Conservation (phyloP, 2,329 filamentous ascomycete species). For the Penicillium sp. region DNA sequence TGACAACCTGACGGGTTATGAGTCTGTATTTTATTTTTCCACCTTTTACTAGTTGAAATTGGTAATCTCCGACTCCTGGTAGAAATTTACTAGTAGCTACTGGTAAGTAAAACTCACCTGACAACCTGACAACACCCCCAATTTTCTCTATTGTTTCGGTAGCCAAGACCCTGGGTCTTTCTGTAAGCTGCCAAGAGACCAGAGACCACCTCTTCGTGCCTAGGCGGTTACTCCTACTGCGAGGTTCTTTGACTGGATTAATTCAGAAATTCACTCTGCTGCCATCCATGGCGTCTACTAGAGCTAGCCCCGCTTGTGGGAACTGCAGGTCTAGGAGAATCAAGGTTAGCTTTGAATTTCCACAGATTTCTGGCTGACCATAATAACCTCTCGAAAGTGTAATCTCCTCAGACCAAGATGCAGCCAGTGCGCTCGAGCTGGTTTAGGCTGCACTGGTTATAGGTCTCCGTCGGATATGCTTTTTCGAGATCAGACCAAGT, state of each 20-base stretch:
- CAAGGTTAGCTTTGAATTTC: background rate
- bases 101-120: too few relatives aligned
- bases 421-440: constrained; percentile 3
- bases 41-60: too few relatives aligned
- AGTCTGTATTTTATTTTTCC: too few relatives aligned
- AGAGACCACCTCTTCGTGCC: background rate
- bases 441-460: background rate
- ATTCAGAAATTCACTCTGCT: background rate
- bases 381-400: background rate
- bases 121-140: too few relatives aligned
- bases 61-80: too few relatives aligned
- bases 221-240: background rate
- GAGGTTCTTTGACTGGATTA: background rate
- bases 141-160: too few relatives aligned
- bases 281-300: background rate
- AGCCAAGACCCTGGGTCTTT: too few relatives aligned
- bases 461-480: constrained; percentile 3
- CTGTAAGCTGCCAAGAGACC: background rate
- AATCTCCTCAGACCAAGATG: constrained; percentile 2
- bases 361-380: background rate
- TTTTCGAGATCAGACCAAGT: constrained; percentile 3
- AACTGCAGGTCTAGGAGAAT: constrained; percentile 2
- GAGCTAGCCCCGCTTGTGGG: constrained; percentile 3
- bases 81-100: too few relatives aligned
- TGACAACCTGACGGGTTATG: too few relatives aligned